Evolutionary conservation across 495 filamentous ascomycete species (phyloP).

Genomic region (Penicillium nucicola): DNA sequence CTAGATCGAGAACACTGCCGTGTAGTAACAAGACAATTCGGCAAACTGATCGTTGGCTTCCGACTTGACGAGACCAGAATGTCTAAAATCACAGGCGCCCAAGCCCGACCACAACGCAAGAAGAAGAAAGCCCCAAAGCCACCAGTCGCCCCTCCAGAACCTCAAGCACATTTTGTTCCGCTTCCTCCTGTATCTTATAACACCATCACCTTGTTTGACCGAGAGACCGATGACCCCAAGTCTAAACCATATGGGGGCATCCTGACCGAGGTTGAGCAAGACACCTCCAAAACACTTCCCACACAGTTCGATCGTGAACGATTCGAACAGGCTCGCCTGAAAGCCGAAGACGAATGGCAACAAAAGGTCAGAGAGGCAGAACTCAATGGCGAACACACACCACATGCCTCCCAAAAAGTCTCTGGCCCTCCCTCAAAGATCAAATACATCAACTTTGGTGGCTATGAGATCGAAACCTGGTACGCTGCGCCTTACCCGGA

Average conservation of each 20-base stretch:
- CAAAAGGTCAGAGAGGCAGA: constrained; percentile 50
- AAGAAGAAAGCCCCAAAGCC: constrained; percentile 37
- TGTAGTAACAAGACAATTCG: constrained; percentile 31
- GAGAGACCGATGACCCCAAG: constrained; percentile 83
- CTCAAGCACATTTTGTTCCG: constrained; percentile 45
- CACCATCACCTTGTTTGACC: constrained; percentile 81
- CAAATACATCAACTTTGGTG: constrained; percentile 97
- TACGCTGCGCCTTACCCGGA: constrained; percentile 99
- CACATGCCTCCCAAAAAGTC: constrained; percentile 59
- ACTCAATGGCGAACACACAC: constrained; percentile 42
- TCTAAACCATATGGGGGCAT: constrained; percentile 96
- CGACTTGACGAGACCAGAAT: constrained; percentile 58
- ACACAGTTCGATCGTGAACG: constrained; percentile 71
- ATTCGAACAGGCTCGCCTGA: constrained; percentile 84
- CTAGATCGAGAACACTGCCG: constrained; percentile 35
- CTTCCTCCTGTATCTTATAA: constrained; percentile 53
- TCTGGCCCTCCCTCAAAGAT: constrained; percentile 91
- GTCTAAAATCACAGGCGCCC: constrained; percentile 50
- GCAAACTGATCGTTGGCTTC: constrained; percentile 56
- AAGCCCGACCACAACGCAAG: constrained; percentile 31
- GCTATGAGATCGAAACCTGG: constrained; percentile 98
- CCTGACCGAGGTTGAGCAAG: constrained; percentile 80
- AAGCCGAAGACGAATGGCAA: constrained; percentile 90
- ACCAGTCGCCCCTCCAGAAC: constrained; percentile 29
- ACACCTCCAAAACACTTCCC: constrained; percentile 85